A percentile compares a stretch with the other conserved stretches of the same genome.
Conservation (phyloP, 768 basidiomycete genomes). For the Leucocoprinus sp. region DNA sequence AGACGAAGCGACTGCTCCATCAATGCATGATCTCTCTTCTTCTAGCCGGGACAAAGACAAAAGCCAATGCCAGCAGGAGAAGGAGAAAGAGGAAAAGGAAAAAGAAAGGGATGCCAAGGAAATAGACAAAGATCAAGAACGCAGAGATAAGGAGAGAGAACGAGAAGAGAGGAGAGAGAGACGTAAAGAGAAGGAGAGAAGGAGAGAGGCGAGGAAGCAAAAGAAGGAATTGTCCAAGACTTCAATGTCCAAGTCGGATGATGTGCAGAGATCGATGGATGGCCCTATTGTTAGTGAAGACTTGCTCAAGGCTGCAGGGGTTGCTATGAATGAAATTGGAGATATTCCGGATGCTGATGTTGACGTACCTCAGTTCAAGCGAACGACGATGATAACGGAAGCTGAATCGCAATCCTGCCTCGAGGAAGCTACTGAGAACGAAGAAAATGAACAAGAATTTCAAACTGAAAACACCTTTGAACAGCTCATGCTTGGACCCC, state of each 20-base stretch:
- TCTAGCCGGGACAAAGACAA: neutral
- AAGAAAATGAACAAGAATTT: neutral
- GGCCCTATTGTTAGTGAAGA: neutral
- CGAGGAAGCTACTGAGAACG: neutral
- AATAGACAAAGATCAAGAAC: constrained; percentile 16
- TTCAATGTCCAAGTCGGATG: neutral
- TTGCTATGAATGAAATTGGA: neutral
- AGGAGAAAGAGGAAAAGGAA: constrained; percentile 4
- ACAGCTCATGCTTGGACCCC: neutral
- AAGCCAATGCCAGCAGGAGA: constrained; percentile 2
- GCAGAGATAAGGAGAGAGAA: constrained; percentile 14
- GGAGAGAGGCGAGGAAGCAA: constrained; percentile 1
- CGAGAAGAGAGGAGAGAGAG: constrained; percentile 10
- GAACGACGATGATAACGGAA: too few relatives aligned
- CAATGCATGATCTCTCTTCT: neutral
- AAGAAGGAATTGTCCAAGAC: neutral
- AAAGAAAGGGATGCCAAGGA: constrained; percentile 13
- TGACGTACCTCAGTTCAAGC: too few relatives aligned
- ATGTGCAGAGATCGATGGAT: neutral
- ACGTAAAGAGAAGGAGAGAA: constrained; percentile 15
- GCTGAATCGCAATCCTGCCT: neutral
- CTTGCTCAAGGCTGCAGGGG: neutral
- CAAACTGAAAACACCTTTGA: neutral
- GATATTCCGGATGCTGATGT: neutral
- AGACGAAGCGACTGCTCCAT: neutral